Evolutionary conservation across 495 filamentous ascomycete species (phyloP).

Genomic region (Arthonia radiata): DNA sequence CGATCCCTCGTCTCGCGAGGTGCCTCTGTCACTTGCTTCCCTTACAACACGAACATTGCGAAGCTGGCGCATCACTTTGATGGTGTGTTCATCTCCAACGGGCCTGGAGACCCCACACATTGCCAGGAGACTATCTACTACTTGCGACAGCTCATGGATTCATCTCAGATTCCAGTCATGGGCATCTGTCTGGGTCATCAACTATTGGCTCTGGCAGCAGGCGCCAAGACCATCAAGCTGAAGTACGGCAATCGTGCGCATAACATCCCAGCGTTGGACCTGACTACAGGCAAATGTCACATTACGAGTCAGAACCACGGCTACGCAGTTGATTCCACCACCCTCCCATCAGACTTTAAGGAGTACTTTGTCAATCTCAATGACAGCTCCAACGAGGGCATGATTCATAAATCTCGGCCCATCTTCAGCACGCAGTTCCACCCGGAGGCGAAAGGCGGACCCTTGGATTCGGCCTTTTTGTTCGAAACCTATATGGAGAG

Average conservation of each 20-base stretch:
- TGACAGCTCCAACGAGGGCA: constrained; percentile 83
- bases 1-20: constrained; percentile 75
- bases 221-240: constrained; percentile 73
- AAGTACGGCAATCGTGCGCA: constrained; percentile 96
- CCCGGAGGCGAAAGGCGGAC: constrained; percentile 89
- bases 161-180: constrained; percentile 75
- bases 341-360: constrained; percentile 67
- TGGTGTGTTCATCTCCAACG: constrained; percentile 54
- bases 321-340: constrained; percentile 78
- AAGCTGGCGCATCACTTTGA: constrained; percentile 96
- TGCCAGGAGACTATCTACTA: constrained; percentile 84
- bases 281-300: constrained; percentile 90
- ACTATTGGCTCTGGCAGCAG: constrained; percentile 57
- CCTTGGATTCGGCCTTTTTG: constrained; percentile 75
- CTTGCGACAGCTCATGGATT: constrained; percentile 66
- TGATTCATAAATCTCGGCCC: constrained; percentile 85
- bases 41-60: constrained; percentile 90
- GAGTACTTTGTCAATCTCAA: constrained; percentile 97
- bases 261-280: constrained; percentile 88
- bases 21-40: constrained; percentile 73
- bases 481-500: constrained; percentile 91
- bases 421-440: constrained; percentile 99
- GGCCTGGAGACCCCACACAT: constrained; percentile 85
- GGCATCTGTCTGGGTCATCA: constrained; percentile 94
- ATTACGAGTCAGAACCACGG: constrained; percentile 98